Percentiles rank a stretch among this genome's conserved stretches.
phyloP scores from a whole-genome alignment of 1,284 basidiomycete genomes.

The Cryptococcus amylolentus region DNA sequence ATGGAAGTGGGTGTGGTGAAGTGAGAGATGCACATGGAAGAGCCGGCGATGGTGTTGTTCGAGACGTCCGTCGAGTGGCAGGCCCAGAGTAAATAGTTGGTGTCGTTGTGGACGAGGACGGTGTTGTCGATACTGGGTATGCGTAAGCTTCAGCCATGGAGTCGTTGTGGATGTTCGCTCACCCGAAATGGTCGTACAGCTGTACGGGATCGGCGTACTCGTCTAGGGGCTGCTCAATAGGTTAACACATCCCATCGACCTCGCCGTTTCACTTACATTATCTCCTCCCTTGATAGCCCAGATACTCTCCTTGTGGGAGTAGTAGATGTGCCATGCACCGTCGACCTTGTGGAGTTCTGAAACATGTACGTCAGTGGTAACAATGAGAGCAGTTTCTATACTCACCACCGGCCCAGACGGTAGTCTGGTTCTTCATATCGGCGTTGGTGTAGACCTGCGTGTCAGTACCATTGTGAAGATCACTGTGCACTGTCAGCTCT shows the following conservation, averaged over 20 bases:
- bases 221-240: conserved; percentile 3
- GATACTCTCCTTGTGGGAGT: conserved; percentile 5
- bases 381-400: neutral
- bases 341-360: conserved; percentile 22
- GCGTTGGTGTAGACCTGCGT: conserved; percentile 8
- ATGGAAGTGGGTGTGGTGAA: conserved; percentile 18
- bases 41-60: conserved; percentile 3
- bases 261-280: conserved; percentile 1
- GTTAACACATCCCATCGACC: no score
- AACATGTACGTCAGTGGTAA: neutral
- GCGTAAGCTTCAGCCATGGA: neutral
- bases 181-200: conserved; percentile 10
- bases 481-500: conserved; percentile 3
- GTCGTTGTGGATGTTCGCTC: neutral
- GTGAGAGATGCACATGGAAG: conserved; percentile 19
- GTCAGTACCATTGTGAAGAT: conserved; percentile 6
- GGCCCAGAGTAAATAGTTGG: conserved; percentile 20
- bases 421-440: neutral
- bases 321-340: conserved; percentile 23
- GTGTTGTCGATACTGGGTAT: conserved; percentile 17
- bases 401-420: conserved; percentile 20
- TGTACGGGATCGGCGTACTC: conserved; percentile 7
- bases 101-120: conserved; percentile 5
- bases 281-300: conserved; percentile 15
- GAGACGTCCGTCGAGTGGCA: conserved; percentile 14